Evolutionary conservation across 805 yeast species (phyloP).

Genomic region (Kluyveromyces nonfermentans): DNA sequence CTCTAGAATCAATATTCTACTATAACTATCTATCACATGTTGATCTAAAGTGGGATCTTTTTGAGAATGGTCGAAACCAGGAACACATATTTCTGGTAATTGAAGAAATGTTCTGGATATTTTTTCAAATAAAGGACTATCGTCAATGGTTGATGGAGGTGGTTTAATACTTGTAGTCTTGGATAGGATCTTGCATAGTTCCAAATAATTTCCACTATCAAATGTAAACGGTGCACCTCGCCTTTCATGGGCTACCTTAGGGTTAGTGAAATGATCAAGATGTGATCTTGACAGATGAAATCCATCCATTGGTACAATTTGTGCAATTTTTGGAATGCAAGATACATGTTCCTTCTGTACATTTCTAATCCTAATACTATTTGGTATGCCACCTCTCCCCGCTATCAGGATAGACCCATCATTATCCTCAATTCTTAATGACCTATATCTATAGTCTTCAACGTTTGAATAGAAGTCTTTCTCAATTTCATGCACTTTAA

Average conservation of each 20-base stretch:
- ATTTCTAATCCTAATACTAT: constrained; percentile 13
- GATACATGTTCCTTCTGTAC: background rate
- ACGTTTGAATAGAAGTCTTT: constrained; percentile 15
- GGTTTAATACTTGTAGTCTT: constrained; percentile 15
- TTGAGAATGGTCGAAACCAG: constrained; percentile 66
- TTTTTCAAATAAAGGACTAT: constrained; percentile 10
- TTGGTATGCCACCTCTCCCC: constrained; percentile 26
- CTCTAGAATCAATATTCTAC: constrained; percentile 57
- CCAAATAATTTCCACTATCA: constrained; percentile 41
- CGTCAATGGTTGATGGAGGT: constrained; percentile 7
- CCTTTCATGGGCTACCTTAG: constrained; percentile 46
- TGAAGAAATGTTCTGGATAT: constrained; percentile 14
- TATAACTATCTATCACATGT: constrained; percentile 35
- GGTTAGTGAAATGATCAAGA: constrained; percentile 42
- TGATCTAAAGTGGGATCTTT: constrained; percentile 63
- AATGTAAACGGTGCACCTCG: constrained; percentile 87
- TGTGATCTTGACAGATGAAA: constrained; percentile 51
- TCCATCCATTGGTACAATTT: constrained; percentile 65
- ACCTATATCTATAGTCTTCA: constrained; percentile 16
- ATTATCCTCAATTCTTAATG: constrained; percentile 16
- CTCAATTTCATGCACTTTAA: constrained; percentile 7
- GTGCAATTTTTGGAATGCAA: constrained; percentile 28
- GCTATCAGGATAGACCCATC: constrained; percentile 13
- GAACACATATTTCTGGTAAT: constrained; percentile 38
- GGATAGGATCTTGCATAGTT: constrained; percentile 16